phyloP scores from a whole-genome alignment of 2,329 filamentous ascomycete genomes.

The Ceratocystis papillata region DNA sequence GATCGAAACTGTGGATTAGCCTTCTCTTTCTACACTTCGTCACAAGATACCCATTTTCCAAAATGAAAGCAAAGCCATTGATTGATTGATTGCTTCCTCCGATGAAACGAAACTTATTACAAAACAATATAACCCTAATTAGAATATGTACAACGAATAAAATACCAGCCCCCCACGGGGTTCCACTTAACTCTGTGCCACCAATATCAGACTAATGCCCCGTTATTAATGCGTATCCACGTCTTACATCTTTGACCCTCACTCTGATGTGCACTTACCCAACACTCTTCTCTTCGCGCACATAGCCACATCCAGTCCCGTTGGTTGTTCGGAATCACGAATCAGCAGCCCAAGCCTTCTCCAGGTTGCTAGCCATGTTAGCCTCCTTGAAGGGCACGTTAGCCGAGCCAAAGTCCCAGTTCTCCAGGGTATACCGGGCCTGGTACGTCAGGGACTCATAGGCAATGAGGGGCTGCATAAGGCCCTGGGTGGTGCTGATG shows the following conservation, averaged over 20 bases:
- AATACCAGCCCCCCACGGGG: background rate
- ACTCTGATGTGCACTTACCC: background rate
- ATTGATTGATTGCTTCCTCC: background rate
- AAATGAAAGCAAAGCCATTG: background rate
- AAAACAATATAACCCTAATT: background rate
- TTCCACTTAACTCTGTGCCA: background rate
- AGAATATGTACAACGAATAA: background rate
- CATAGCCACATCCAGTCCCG: conserved; percentile 29
- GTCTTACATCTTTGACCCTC: background rate
- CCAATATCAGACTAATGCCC: background rate
- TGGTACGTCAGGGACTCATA: conserved; percentile 35
- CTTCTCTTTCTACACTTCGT: background rate
- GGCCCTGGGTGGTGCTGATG: conserved; percentile 33
- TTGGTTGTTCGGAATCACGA: background rate
- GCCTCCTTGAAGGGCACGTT: conserved; percentile 35
- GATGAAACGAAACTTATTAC: background rate
- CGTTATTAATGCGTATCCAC: background rate
- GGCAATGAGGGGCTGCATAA: conserved; percentile 34
- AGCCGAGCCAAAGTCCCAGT: conserved; percentile 35
- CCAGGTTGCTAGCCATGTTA: conserved; percentile 27
- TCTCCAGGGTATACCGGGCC: conserved; percentile 32
- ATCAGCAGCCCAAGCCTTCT: conserved; percentile 18
- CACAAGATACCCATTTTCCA: background rate
- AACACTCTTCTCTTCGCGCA: background rate
- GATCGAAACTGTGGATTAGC: background rate